Evolutionary conservation across 2,329 filamentous ascomycete species (phyloP).

Genomic region (Knufia fluminis): DNA sequence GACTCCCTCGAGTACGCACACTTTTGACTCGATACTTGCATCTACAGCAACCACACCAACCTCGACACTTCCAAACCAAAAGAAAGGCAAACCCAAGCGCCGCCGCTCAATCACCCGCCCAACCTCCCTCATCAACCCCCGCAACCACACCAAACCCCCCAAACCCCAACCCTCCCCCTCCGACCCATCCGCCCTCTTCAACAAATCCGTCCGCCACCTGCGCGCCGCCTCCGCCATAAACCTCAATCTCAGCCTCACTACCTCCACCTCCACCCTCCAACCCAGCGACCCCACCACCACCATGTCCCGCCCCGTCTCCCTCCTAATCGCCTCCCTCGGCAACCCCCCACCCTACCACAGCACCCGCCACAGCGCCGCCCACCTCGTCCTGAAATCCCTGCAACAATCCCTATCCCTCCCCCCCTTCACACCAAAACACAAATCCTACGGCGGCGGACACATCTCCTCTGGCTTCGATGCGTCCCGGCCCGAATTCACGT

Average conservation of each 20-base stretch:
- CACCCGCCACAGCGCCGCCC: conserved; percentile 80
- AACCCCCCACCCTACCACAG: conserved; percentile 68
- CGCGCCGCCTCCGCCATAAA: conserved; percentile 12
- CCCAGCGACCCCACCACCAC: neutral
- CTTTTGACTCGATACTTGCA: too few relatives aligned
- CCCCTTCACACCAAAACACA: conserved; percentile 37
- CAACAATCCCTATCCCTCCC: conserved; percentile 45
- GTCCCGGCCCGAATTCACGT: conserved; percentile 46
- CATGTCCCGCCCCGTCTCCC: conserved; percentile 31
- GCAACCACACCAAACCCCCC: conserved; percentile 1
- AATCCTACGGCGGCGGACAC: conserved; percentile 41
- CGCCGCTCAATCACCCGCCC: too few relatives aligned
- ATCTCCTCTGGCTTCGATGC: conserved; percentile 39
- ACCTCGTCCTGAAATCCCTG: conserved; percentile 61
- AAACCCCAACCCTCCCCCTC: neutral
- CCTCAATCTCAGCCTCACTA: neutral
- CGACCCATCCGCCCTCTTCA: neutral
- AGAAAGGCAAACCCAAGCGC: too few relatives aligned
- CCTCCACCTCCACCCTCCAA: too few relatives aligned
- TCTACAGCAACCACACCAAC: too few relatives aligned
- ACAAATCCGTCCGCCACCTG: conserved; percentile 9
- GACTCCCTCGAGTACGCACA: too few relatives aligned
- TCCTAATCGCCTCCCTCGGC: conserved; percentile 79
- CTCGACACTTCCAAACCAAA: too few relatives aligned
- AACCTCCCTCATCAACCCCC: too few relatives aligned